Conservation (phyloP, 2,329 filamentous ascomycete genomes). For the Neopestalotiopsis sp. region DNA sequence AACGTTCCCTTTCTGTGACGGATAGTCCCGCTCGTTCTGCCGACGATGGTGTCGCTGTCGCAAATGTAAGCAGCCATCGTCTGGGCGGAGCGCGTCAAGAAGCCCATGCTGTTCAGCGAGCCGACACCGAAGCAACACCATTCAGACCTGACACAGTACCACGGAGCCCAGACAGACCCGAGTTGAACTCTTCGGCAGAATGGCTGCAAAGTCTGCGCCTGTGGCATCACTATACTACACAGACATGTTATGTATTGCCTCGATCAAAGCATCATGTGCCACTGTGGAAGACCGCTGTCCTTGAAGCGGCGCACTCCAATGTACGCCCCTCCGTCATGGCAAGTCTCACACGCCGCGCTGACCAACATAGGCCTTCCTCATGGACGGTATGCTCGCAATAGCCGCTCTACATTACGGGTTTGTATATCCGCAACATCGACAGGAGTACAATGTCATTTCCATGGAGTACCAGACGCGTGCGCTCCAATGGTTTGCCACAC, state of each 20-base stretch:
- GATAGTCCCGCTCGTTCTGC: not conserved
- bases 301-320: constrained; percentile 10
- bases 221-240: constrained; percentile 18
- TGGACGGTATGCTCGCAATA: constrained; percentile 26
- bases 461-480: constrained; percentile 25
- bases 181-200: constrained; percentile 39
- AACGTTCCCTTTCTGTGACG: not conserved
- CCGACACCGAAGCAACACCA: not conserved
- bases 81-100: not conserved
- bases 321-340: not conserved
- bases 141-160: not conserved
- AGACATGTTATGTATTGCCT: constrained; percentile 12
- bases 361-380: constrained; percentile 24
- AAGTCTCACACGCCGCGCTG: not conserved
- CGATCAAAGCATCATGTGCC: constrained; percentile 14
- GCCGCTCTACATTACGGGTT: constrained; percentile 25
- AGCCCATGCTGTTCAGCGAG: not conserved
- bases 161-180: not conserved
- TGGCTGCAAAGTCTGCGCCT: constrained; percentile 21
- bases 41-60: too few relatives aligned
- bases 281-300: constrained; percentile 22
- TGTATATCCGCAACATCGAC: constrained; percentile 20
- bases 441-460: constrained; percentile 23
- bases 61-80: not conserved
- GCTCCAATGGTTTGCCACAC: constrained; percentile 22